Evolutionary conservation across 805 yeast genomes (phyloP).

Genomic region (Metschnikowia baotianmanensis): DNA sequence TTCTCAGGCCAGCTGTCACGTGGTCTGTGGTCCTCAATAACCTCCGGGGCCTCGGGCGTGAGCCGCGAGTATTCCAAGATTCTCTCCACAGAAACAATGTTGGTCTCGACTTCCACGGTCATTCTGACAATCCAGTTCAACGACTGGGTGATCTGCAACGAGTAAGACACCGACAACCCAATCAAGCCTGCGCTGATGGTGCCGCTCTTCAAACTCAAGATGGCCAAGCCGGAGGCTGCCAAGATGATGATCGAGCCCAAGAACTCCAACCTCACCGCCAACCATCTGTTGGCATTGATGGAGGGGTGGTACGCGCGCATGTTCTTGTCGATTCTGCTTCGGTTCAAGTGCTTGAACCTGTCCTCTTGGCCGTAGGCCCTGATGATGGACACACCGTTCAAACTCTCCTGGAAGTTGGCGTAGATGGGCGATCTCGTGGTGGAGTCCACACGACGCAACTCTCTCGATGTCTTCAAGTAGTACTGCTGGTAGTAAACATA

Average conservation of each 20-base stretch:
- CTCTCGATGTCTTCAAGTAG: constrained; percentile 75
- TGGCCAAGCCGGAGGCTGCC: constrained; percentile 80
- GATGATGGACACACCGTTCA: constrained; percentile 71
- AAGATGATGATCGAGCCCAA: constrained; percentile 87
- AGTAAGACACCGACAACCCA: constrained; percentile 91
- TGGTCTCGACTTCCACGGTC: constrained; percentile 98
- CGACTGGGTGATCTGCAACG: constrained; percentile 88
- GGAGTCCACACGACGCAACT: constrained; percentile 77
- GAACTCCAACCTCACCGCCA: constrained; percentile 90
- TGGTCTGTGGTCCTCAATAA: constrained; percentile 66
- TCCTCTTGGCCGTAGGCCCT: constrained; percentile 68
- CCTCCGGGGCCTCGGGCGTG: constrained; percentile 78
- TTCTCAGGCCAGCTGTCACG: constrained; percentile 35
- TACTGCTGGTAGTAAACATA: constrained; percentile 74
- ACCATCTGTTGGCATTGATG: constrained; percentile 93
- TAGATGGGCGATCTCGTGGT: constrained; percentile 76
- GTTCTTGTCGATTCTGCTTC: constrained; percentile 74
- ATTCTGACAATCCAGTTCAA: constrained; percentile 97
- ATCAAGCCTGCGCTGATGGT: constrained; percentile 82
- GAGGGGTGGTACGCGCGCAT: constrained; percentile 92
- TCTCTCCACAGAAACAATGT: constrained; percentile 95
- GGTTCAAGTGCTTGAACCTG: constrained; percentile 64
- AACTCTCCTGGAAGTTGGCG: constrained; percentile 82
- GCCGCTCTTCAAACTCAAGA: constrained; percentile 66
- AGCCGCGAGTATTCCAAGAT: constrained; percentile 82